Base-by-base conservation (phyloP, 805 yeast species). In the Ogataea dorogensis region DNA sequence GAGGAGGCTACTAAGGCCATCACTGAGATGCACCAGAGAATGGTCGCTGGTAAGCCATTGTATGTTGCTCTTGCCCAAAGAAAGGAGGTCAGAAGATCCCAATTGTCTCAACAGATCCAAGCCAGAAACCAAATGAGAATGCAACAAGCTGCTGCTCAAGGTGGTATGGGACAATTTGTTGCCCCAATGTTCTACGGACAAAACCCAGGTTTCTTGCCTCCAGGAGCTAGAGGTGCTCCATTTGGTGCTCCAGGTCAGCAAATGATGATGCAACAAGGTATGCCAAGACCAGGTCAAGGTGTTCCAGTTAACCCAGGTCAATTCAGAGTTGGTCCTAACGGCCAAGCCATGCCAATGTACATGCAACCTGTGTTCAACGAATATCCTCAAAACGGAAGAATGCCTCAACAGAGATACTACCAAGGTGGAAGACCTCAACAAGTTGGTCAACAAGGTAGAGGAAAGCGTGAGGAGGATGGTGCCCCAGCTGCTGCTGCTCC, bases 1-100 rank as follows among this genome's bases (percentile, higher is more conserved):
- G 98, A 93, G 68, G 98, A 93, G 79, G 98, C 98, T 54, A 86
- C 96, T 58, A 88, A 87, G 73, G 98, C 98, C 50, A 87, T 91
- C 65, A 77, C 91, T 55, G 98, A 91, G 75, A 89, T 91, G 96
- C 88, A 91, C 79, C 96, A 88, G 72, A 85, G 88, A 65, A 84
- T 91, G 82, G 79, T 93, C 55, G 81, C 79, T 54, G 87, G 89
- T 64, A 93, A 93, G 78, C 98, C 98, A 58, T 76, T 93, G 63
- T 93, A 91, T 66, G 98, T 93, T 69, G 96, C 97, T 44, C 80
- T 93, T 61, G 98, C 98, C 55, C 98, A 93, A 79, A 86, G 96
- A 69, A 91, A 87, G 74, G 98, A 91, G 56, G 95, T 87, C 41
- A 88, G 98, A 79, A 84, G 95, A 65, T 78, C 86, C 56, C 98